These are phyloP conservation scores for Chalciporus sp. DNA, from an alignment of 1,284 basidiomycete species.

Conservation along the genomic window DNA sequence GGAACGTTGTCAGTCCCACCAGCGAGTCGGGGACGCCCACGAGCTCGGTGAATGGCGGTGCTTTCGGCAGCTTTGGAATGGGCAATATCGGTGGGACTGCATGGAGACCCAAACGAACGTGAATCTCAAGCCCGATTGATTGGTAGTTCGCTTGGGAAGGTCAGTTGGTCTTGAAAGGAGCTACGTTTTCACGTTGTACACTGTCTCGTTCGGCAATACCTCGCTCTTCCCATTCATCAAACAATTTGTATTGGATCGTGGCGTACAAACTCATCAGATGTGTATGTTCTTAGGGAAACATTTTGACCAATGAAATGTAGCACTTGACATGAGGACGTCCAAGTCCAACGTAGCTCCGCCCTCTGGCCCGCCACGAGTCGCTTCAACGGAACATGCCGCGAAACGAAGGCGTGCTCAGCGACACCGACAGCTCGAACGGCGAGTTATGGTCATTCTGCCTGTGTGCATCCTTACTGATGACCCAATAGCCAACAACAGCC, in stretches of 20 bases:
- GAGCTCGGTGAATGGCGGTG: conserved; percentile 33
- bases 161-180: conserved; percentile 1
- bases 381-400: no score
- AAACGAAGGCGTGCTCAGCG: no score
- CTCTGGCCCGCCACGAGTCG: no score
- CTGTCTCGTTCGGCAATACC: conserved; percentile 17
- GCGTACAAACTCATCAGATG: neutral
- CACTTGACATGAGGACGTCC: no score
- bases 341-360: no score
- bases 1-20: conserved; percentile 24
- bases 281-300: neutral
- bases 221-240: conserved; percentile 10
- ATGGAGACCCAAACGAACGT: conserved; percentile 32
- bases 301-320: neutral
- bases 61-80: conserved; percentile 54
- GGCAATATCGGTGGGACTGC: conserved; percentile 39
- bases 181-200: conserved; percentile 6
- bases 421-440: no score
- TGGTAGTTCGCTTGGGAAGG: neutral
- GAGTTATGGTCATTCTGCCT: no score
- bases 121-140: conserved; percentile 2
- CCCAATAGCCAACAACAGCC: no score
- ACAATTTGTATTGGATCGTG: neutral
- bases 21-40: conserved; percentile 26
- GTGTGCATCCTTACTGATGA: no score